A percentile compares a stretch with the other conserved stretches of the same genome.
phyloP scores from a whole-genome alignment of 208 protist genomes.

The Trypanosoma scelopori region DNA sequence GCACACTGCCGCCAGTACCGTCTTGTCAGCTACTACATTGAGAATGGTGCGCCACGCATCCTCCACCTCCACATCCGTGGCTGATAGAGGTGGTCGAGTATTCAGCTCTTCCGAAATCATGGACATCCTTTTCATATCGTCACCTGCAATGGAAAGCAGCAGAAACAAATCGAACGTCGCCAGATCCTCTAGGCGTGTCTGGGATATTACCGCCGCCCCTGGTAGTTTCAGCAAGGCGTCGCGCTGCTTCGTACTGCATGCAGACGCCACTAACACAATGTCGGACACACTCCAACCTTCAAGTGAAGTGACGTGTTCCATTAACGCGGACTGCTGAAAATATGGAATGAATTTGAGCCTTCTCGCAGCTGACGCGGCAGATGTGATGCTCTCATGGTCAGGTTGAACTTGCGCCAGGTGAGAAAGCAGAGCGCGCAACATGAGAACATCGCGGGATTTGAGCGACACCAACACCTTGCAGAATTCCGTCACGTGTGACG shows the following conservation, averaged over 20 bases:
- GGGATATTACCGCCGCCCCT: constrained; percentile 15
- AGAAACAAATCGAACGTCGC: constrained; percentile 28
- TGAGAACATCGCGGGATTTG: constrained; percentile 25
- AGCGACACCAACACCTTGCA: constrained; percentile 24
- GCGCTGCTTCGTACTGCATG: constrained; percentile 25
- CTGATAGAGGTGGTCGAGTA: constrained; percentile 14
- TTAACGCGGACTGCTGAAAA: constrained; percentile 24
- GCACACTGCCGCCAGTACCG: constrained; percentile 42
- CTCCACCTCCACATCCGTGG: constrained; percentile 35
- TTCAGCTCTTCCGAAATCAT: constrained; percentile 8
- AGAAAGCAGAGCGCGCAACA: constrained; percentile 29
- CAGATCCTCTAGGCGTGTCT: constrained; percentile 18
- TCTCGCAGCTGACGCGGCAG: constrained; percentile 19
- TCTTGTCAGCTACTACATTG: constrained; percentile 17
- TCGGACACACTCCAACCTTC: constrained; percentile 28
- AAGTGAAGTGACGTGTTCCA: constrained; percentile 18
- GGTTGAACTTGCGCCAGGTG: constrained; percentile 9
- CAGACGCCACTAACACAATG: constrained; percentile 22
- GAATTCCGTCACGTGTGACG: constrained; percentile 5
- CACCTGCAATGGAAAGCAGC: constrained; percentile 14
- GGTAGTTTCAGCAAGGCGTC: constrained; percentile 21
- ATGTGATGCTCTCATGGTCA: constrained; percentile 12
- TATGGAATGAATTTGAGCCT: constrained; percentile 26
- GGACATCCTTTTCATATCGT: neutral
- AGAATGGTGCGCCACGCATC: constrained; percentile 58